Evolutionary conservation across 495 filamentous ascomycete genomes (phyloP).

Genomic region (Choiromyces venosus): DNA sequence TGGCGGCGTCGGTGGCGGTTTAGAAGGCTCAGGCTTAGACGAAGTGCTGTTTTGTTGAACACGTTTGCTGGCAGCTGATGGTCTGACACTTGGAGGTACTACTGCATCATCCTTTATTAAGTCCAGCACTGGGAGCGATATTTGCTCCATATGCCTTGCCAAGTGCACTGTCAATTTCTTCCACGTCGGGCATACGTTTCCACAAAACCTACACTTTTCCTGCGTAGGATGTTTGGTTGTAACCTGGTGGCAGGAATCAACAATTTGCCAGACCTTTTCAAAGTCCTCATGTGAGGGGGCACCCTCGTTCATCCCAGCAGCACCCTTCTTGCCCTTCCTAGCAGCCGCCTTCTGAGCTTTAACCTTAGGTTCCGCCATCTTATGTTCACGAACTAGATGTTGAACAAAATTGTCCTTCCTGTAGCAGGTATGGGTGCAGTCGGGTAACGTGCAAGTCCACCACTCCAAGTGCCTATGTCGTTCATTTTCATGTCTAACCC

Average conservation of each 20-base stretch:
- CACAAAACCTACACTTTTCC: conserved; percentile 91
- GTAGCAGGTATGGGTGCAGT: conserved; percentile 79
- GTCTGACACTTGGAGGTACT: conserved; percentile 22
- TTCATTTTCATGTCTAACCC: conserved; percentile 95
- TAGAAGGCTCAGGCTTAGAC: not conserved
- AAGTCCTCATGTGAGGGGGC: conserved; percentile 52
- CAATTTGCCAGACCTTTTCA: conserved; percentile 63
- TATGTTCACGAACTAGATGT: conserved; percentile 90
- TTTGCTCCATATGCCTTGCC: conserved; percentile 94
- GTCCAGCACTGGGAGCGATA: conserved; percentile 76
- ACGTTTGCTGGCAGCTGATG: conserved; percentile 10
- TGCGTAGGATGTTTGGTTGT: conserved; percentile 60
- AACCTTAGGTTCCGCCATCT: conserved; percentile 71
- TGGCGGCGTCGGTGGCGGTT: conserved; percentile 1
- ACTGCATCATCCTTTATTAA: conserved; percentile 54
- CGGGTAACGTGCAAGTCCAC: conserved; percentile 78
- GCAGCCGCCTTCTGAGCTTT: conserved; percentile 46
- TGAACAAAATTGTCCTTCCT: conserved; percentile 95
- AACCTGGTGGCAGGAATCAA: conserved; percentile 72
- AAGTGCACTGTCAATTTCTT: conserved; percentile 92
- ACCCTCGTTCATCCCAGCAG: conserved; percentile 48
- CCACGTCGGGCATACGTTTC: conserved; percentile 74
- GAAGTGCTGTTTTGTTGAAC: not conserved
- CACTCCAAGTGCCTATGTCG: conserved; percentile 86
- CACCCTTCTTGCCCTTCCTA: conserved; percentile 52